phyloP scores from a whole-genome alignment of 176 grass and related monocot genomes.

The Triticum dicoccoides region DNA sequence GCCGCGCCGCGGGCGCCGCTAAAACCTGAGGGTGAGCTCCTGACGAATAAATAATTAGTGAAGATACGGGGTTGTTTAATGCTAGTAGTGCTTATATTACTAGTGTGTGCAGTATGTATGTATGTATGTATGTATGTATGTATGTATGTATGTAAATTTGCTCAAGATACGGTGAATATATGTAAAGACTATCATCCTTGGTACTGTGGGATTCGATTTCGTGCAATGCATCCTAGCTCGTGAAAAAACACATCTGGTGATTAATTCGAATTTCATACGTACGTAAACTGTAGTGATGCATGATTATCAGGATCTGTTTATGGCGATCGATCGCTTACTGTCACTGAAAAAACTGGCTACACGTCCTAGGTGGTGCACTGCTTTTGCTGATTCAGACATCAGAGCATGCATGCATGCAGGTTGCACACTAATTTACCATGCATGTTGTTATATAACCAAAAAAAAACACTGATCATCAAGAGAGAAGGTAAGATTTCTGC shows the following conservation, averaged over 20 bases:
- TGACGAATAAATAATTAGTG: constrained; percentile 37
- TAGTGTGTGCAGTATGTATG: background rate
- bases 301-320: background rate
- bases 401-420: background rate
- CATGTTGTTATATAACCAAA: too few species aligned
- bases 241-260: background rate
- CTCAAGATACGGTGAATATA: background rate
- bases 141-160: constrained; percentile 21
- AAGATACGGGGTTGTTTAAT: background rate
- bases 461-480: too few species aligned
- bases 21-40: background rate
- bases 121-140: background rate
- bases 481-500: background rate
- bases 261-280: background rate
- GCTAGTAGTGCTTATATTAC: background rate
- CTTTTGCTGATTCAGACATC: background rate
- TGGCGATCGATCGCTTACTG: background rate
- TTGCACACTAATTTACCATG: background rate
- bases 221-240: background rate
- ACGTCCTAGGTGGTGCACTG: background rate
- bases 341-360: background rate
- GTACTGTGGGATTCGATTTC: background rate
- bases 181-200: background rate
- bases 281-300: too few species aligned
- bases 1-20: background rate